phyloP scores from a whole-genome alignment of 805 yeast genomes.

The Starmera pachycereana region DNA sequence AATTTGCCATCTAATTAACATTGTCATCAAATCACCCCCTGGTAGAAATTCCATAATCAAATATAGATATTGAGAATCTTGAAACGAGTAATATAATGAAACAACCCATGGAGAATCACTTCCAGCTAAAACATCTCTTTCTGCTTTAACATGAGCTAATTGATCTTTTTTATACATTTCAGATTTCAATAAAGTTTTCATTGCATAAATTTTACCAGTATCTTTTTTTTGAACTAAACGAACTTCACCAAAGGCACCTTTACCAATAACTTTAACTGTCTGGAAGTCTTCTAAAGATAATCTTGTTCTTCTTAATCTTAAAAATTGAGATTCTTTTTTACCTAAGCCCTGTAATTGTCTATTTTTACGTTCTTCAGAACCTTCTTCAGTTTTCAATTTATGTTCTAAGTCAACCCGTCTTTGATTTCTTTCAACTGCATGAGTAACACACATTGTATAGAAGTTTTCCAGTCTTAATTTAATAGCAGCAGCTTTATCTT shows the following conservation, averaged over 20 bases:
- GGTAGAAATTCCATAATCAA: slow-evolving; percentile 99
- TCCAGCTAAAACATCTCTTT: slow-evolving; percentile 91
- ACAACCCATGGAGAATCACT: slow-evolving; percentile 96
- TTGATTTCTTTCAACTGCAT: slow-evolving; percentile 93
- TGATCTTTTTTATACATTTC: slow-evolving; percentile 84
- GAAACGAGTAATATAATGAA: slow-evolving; percentile 88
- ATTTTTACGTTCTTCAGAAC: slow-evolving; percentile 60
- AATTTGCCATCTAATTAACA: slow-evolving; percentile 87
- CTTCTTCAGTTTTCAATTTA: slow-evolving; percentile 61
- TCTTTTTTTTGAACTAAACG: slow-evolving; percentile 89
- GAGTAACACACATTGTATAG: slow-evolving; percentile 82
- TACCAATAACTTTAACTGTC: slow-evolving; percentile 96
- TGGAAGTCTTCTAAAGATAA: slow-evolving; percentile 92
- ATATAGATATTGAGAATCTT: slow-evolving; percentile 81
- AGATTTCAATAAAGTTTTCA: slow-evolving; percentile 82
- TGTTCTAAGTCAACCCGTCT: slow-evolving; percentile 77
- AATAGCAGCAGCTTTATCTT: slow-evolving; percentile 38
- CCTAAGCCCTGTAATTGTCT: slow-evolving; percentile 75
- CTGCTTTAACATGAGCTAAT: slow-evolving; percentile 91
- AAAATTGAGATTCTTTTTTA: slow-evolving; percentile 75
- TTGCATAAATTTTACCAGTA: slow-evolving; percentile 90
- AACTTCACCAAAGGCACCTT: slow-evolving; percentile 99
- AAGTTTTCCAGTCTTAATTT: slow-evolving; percentile 73
- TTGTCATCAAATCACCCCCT: slow-evolving; percentile 96
- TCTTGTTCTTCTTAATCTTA: slow-evolving; percentile 82